Base-by-base conservation (phyloP, 352 stramenopile genomes). In the Aphanomyces astaci region DNA sequence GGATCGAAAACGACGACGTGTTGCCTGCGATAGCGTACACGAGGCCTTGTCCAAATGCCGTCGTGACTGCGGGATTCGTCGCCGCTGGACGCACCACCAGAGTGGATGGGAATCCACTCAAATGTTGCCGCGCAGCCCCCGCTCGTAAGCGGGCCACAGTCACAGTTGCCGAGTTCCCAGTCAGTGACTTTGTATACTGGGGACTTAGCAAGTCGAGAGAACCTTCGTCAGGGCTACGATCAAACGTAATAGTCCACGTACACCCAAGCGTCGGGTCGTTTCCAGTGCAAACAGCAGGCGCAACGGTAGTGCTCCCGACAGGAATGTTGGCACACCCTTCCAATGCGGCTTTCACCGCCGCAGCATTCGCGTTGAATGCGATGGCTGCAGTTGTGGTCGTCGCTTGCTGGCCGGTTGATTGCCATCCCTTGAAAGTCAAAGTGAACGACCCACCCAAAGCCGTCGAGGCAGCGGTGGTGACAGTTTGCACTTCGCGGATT, bases 1-100 rank as follows among this genome's bases (percentile, higher is more conserved):
- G 86, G 10, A 93, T 76, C 22, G 77, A 86, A 63, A 94, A 94
- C 0, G 67, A 77, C 9, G 79, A 74, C 17, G 75, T 56, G 22
- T 83, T 46, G 0, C 86, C 84, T 10, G 86, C 78, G 0, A 76
- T 81, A 3, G 79, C 74, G 32, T 76, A 60, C 30, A 89, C 89
- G 15, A 94, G 57, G 0, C 86, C 86, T 46, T 71, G 66, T 0
- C 84, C 86, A 62, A 85, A 89, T 24, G 82, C 86, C 0, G 81
- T 91, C 30, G 71, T 89, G 17, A 91, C 78, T 45, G 79, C 90
- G 9, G 86, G 84, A 62, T 94, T 94, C 40, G 78, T 88, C 0
- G 45, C 11, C 0, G 78, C 81, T 17, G 84, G 80, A 4, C 51
- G 52, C 0, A 94, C 84, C 22, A 69, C 33, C 11, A 92, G 64